These are phyloP conservation scores for Craspedostauros australis DNA, from an alignment of 108 stramenopile genomes.

Conservation along the genomic window DNA sequence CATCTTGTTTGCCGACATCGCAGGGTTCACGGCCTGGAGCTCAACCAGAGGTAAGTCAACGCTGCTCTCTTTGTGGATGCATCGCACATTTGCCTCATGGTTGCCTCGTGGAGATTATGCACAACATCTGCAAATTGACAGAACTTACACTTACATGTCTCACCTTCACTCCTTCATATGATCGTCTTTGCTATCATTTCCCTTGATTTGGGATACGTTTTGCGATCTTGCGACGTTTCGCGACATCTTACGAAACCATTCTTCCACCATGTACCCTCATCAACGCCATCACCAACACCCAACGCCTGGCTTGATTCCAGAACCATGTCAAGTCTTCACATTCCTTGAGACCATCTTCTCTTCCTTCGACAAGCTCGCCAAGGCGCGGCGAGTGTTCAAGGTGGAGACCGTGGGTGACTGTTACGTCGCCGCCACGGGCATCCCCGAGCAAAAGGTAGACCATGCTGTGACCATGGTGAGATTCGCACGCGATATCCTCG, in stretches of 20 bases:
- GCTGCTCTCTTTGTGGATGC: conserved; percentile 49
- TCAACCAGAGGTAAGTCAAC: conserved; percentile 18
- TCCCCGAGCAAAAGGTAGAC: conserved; percentile 5
- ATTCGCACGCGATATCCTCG: conserved; percentile 9
- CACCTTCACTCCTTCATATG: too few relatives aligned
- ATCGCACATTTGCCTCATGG: too few relatives aligned
- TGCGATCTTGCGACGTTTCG: too few relatives aligned
- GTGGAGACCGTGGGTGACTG: conserved; percentile 34
- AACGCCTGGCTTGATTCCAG: conserved; percentile 2
- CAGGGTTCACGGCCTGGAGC: conserved; percentile 20
- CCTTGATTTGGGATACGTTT: too few relatives aligned
- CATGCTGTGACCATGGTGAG: conserved; percentile 5
- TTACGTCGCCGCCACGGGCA: conserved; percentile 13
- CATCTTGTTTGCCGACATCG: conserved; percentile 52
- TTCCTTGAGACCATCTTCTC: conserved; percentile 22
- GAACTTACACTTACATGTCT: too few relatives aligned
- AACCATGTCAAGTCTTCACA: conserved; percentile 7
- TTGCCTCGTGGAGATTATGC: too few relatives aligned
- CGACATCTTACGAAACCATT: too few relatives aligned
- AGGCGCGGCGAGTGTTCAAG: conserved; percentile 38
- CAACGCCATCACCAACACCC: too few relatives aligned
- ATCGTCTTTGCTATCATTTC: too few relatives aligned
- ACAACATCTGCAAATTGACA: too few relatives aligned
- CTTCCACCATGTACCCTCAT: too few relatives aligned
- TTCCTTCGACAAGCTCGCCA: conserved; percentile 33